Evolutionary conservation across 345 rosid genomes (phyloP).

Genomic region (Populus alba): DNA sequence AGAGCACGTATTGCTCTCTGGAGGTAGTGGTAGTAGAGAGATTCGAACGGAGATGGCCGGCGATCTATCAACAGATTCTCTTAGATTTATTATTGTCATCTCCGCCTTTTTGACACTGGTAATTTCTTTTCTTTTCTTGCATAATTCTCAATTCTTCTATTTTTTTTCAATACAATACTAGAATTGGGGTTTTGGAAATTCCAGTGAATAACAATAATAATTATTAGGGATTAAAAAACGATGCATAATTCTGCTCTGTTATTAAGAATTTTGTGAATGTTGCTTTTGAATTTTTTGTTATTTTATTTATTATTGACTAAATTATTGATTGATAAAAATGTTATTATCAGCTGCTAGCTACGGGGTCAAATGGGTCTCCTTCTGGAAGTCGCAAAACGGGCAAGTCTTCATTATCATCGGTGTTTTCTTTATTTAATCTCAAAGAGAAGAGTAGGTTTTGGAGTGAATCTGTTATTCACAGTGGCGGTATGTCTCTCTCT

Average conservation of each 20-base stretch:
- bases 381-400: background rate
- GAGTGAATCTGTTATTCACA: constrained; percentile 77
- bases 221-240: background rate
- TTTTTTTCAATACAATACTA: background rate
- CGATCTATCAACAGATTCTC: background rate
- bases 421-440: constrained; percentile 88
- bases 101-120: background rate
- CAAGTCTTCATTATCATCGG: constrained; percentile 35
- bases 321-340: background rate
- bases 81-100: background rate
- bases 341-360: background rate
- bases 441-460: constrained; percentile 83
- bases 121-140: background rate
- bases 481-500: constrained; percentile 38
- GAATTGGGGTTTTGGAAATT: no score
- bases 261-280: background rate
- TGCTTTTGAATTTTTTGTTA: background rate
- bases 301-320: background rate
- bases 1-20: background rate
- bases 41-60: background rate
- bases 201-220: background rate
- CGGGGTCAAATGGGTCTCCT: constrained; percentile 9
- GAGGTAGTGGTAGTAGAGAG: background rate
- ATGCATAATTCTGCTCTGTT: background rate
- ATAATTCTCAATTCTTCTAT: background rate